Evolutionary conservation across 164 flowering plant genomes (phyloP), one percentile per base, ranked within the genome.

Genomic region (Cinnamomum chago): DNA sequence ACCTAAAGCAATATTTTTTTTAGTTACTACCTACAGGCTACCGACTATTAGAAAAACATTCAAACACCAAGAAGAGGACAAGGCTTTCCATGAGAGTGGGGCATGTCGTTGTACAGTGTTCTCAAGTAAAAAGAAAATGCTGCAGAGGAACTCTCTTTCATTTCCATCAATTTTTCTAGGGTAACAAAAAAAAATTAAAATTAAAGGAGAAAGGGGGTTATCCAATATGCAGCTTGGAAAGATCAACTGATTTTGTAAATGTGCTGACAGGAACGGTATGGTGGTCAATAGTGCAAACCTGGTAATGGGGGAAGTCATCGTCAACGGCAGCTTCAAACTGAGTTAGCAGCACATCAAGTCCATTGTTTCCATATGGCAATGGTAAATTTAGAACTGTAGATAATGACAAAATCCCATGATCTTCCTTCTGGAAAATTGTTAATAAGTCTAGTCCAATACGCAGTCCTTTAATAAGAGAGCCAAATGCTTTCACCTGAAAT

Each of bases 271-370:
- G 28, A 28, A 67, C 11, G 20, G 22, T 10, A 17, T 27, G 47
- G n/a, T 14, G n/a, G 27, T 68, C n/a, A 5, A 22, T 50, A 47
- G 47, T 28, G 47, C 60, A 55, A 55, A 80, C 98, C 92, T 91
- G 92, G 78, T 86, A 88, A 58, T 87, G 82, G 15, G 97, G 97
- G 75, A 94, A 94, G 76, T 94, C 90, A 75, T 92, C 90, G 65
- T 91, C 94, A 65, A 92, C 71, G 67, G 99, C 97, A 76, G 92
- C 94, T 87, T 96, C 97, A 79, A 94, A 84, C 73, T 96, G 93
- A n/a, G 82, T 24, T 75, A 94, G 95, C 74, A 82, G 85, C 77
- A 81, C 75, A 77, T 87, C 87, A 74, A 94, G 90, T 70, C 90
- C 95, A 75, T 79, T 70, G 52, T 52, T 77, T 22, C 93, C 94